phyloP scores from a whole-genome alignment of 2,329 filamentous ascomycete genomes.

The Sclerotinia nivalis region DNA sequence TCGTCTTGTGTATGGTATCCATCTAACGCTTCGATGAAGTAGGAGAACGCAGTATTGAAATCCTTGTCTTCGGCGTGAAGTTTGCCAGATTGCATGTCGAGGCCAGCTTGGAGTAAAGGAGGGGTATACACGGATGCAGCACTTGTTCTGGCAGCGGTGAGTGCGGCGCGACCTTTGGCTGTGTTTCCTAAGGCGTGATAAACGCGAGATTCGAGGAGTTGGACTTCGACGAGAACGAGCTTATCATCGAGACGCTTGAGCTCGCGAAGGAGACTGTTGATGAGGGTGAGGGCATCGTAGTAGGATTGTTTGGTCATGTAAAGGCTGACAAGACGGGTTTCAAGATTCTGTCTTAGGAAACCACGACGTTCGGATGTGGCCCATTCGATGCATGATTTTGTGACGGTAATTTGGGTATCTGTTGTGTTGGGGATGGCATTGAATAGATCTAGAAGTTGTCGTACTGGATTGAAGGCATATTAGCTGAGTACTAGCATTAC shows the following conservation, averaged over 20 bases:
- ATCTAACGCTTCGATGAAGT: constrained; percentile 98
- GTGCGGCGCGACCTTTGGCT: constrained; percentile 88
- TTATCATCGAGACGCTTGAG: constrained; percentile 98
- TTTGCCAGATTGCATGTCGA: constrained; percentile 99
- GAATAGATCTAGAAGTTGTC: constrained; percentile 95
- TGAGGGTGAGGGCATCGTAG: constrained; percentile 94
- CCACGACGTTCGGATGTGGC: constrained; percentile 90
- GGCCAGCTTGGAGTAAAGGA: constrained; percentile 87
- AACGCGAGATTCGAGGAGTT: constrained; percentile 92
- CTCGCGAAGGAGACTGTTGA: constrained; percentile 94
- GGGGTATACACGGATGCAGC: constrained; percentile 97
- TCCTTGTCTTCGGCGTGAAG: constrained; percentile 98
- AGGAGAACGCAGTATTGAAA: constrained; percentile 98
- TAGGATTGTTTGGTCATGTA: constrained; percentile 98
- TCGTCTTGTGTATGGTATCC: constrained; percentile 95
- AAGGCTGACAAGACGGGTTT: constrained; percentile 88
- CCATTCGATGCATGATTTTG: constrained; percentile 99
- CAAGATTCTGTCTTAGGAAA: constrained; percentile 96
- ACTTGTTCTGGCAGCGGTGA: constrained; percentile 91
- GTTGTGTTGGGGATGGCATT: constrained; percentile 89
- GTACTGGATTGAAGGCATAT: constrained; percentile 59
- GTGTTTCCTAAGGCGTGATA: constrained; percentile 98
- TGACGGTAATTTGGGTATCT: constrained; percentile 92
- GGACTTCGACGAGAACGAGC: constrained; percentile 94
- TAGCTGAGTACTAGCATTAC: background rate